Conservation (phyloP, 768 basidiomycete species). For the Roridomyces roridus region DNA sequence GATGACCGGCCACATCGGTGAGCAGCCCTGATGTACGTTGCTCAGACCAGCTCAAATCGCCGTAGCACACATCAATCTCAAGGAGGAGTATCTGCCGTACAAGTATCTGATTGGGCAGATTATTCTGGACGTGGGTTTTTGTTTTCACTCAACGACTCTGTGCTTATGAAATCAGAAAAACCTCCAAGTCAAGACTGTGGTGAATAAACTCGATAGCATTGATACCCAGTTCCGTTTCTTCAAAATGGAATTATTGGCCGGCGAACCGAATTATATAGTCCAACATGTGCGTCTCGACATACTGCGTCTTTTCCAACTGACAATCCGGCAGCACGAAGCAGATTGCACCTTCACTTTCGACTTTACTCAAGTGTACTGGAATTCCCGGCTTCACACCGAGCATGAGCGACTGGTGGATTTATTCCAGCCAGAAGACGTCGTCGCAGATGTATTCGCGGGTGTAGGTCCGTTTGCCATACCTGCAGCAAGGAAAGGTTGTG, state of each 20-base stretch:
- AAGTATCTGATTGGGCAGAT: slow-evolving; percentile 91
- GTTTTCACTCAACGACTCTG: neutral
- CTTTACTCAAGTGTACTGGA: slow-evolving; percentile 97
- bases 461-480: slow-evolving; percentile 97
- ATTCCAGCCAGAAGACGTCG: slow-evolving; percentile 77
- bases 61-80: slow-evolving; percentile 90
- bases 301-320: neutral
- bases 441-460: slow-evolving; percentile 96
- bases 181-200: slow-evolving; percentile 79
- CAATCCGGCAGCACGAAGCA: slow-evolving; percentile 69
- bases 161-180: slow-evolving; percentile 73
- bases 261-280: slow-evolving; percentile 85
- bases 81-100: slow-evolving; percentile 90
- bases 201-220: slow-evolving; percentile 92
- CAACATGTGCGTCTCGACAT: slow-evolving; percentile 70
- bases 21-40: too few relatives aligned
- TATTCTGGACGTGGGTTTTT: slow-evolving; percentile 78
- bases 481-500: slow-evolving; percentile 89
- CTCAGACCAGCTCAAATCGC: neutral
- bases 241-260: slow-evolving; percentile 95
- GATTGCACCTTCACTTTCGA: slow-evolving; percentile 92
- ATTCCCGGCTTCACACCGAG: slow-evolving; percentile 91
- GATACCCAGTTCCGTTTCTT: slow-evolving; percentile 90
- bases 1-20: slow-evolving; percentile 89
- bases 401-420: slow-evolving; percentile 82